Percentiles rank a stretch among this genome's conserved stretches.
phyloP scores from a whole-genome alignment of 768 basidiomycete genomes.

The Lyophyllum decastes region DNA sequence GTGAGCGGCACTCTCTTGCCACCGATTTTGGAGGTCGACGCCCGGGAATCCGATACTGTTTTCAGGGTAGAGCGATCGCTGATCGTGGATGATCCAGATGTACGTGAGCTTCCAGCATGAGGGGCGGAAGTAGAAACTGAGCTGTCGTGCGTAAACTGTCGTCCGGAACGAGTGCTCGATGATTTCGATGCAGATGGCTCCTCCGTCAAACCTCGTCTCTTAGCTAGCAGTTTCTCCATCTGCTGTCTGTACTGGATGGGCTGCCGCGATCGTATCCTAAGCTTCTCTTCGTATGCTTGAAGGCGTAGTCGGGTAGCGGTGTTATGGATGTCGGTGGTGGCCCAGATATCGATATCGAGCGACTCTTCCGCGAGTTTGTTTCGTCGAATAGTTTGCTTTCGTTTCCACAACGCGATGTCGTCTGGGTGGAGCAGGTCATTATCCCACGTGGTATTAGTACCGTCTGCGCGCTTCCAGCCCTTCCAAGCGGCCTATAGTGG shows the following conservation, averaged over 20 bases:
- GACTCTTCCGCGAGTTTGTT: conserved; percentile 26
- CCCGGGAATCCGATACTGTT: not conserved
- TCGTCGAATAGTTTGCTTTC: conserved; percentile 30
- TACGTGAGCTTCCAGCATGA: not conserved
- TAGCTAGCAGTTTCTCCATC: conserved; percentile 11
- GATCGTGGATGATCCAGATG: not conserved
- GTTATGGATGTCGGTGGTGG: conserved; percentile 43
- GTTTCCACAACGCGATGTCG: conserved; percentile 33
- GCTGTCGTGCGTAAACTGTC: not conserved
- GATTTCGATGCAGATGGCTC: not conserved
- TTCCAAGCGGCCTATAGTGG: conserved; percentile 51
- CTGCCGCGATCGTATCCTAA: conserved; percentile 12
- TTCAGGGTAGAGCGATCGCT: no score
- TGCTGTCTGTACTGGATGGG: conserved; percentile 1
- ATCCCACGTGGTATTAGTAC: conserved; percentile 58
- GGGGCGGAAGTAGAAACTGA: not conserved
- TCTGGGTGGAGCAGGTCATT: conserved; percentile 18
- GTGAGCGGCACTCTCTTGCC: not conserved
- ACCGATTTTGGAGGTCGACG: not conserved
- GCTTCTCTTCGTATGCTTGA: conserved; percentile 50
- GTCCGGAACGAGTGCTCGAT: not conserved
- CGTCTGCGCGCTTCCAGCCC: conserved; percentile 50
- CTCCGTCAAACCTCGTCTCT: not conserved
- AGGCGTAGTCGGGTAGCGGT: conserved; percentile 41
- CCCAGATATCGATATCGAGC: conserved; percentile 40